Percentiles rank a stretch among this genome's conserved stretches.
Conservation (phyloP, 257 asterid species). For the Salvia hispanica region DNA sequence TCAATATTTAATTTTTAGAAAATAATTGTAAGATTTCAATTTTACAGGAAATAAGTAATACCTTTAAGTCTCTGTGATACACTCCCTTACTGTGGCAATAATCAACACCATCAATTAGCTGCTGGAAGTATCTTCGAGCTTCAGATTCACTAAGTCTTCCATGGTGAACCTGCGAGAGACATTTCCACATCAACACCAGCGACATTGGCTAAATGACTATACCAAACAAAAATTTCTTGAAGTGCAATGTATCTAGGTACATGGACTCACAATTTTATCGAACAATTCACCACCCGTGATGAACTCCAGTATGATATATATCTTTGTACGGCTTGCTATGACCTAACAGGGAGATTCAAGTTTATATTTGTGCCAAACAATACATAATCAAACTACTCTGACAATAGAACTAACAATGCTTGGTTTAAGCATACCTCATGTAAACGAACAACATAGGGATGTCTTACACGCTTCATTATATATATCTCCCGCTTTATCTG, state of each 20-base stretch:
- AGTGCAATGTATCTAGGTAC: constrained; percentile 18
- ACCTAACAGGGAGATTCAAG: constrained; percentile 52
- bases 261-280: constrained; percentile 84
- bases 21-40: constrained; percentile 8
- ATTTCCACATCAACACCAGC: not conserved
- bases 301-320: constrained; percentile 93
- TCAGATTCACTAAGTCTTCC: constrained; percentile 98
- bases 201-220: no score
- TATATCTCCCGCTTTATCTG: constrained; percentile 98
- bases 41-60: constrained; percentile 30
- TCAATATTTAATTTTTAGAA: constrained; percentile 24
- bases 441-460: constrained; percentile 84
- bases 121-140: constrained; percentile 93
- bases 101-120: constrained; percentile 95
- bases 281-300: constrained; percentile 98
- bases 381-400: constrained; percentile 13
- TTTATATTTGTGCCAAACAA: constrained; percentile 16
- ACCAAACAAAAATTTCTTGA: constrained; percentile 21
- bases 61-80: constrained; percentile 95
- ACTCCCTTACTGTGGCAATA: constrained; percentile 96
- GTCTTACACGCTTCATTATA: constrained; percentile 95
- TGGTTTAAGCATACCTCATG: constrained; percentile 69
- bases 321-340: constrained; percentile 94
- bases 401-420: constrained; percentile 30
- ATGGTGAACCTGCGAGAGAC: constrained; percentile 70